A percentile compares a stretch with the other conserved stretches of the same genome.
Conservation (phyloP, 1,284 basidiomycete species). For the Ustilago shanxiensis region DNA sequence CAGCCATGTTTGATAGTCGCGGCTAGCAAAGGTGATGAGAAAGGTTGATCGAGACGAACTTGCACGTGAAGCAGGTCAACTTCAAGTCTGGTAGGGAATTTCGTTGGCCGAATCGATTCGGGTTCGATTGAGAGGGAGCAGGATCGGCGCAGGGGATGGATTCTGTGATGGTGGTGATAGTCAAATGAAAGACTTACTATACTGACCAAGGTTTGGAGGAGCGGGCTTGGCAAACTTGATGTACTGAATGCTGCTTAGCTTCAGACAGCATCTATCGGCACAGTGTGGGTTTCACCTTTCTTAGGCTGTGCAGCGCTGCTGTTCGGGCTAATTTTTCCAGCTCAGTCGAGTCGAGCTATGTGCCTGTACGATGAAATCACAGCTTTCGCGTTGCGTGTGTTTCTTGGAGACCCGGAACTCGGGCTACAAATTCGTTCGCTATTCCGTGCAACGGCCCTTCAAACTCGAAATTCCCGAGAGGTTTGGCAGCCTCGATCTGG, state of each 20-base stretch:
- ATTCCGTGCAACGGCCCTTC: conserved; percentile 21
- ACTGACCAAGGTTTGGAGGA: no score
- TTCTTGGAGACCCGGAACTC: conserved; percentile 12
- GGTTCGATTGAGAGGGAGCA: no score
- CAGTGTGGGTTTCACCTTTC: background rate
- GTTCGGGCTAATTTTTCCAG: conserved; percentile 2
- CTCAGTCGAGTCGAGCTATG: conserved; percentile 3
- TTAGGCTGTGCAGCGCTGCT: conserved; percentile 17
- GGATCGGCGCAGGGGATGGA: no score
- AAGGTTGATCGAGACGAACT: background rate
- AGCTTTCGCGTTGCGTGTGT: conserved; percentile 5
- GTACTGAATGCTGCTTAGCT: background rate
- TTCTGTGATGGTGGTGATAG: background rate
- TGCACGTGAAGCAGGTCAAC: no score
- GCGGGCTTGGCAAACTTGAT: conserved; percentile 17
- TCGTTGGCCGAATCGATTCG: no score
- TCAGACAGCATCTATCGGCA: background rate
- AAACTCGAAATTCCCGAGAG: conserved; percentile 26
- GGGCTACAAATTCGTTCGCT: background rate
- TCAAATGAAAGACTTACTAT: background rate
- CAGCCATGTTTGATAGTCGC: conserved; percentile 33
- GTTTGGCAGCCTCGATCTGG: background rate
- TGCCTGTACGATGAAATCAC: conserved; percentile 42
- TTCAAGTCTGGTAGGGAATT: no score
- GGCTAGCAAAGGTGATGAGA: background rate